Evolutionary conservation across 1,284 basidiomycete genomes (phyloP), one percentile per base, ranked within the genome.

Genomic region (Boletus sp.): DNA sequence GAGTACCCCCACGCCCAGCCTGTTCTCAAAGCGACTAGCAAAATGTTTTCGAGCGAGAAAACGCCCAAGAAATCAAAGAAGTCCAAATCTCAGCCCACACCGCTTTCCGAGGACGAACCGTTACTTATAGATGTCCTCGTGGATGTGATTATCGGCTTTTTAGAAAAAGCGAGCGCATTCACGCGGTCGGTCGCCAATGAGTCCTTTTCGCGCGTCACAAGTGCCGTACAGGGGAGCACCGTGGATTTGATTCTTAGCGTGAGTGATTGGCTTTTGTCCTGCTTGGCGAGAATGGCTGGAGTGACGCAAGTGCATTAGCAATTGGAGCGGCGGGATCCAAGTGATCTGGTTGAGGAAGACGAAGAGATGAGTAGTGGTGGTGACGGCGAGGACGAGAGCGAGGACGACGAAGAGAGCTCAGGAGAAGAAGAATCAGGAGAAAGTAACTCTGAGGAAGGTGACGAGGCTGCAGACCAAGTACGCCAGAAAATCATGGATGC

Each of bases 91-190:
- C 40, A 50, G n/a, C 25, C 64, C 13, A 60, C 56, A 17, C 22
- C 43, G 7, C 38, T 35, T 13, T 33, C 45, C 1, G 47, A 47
- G 17, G 67, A 68, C 12, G 65, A 67, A 3, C 65, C 69, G 0
- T 74, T 79, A 35, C 84, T 91, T 1, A 81, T 94, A 44, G 93
- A 96, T 58, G 69, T 93, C 27, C 75, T 98, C 32, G 84, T 94
- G 41, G 94, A 98, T 62, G 79, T 80, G 20, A 80, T 98, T 49
- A 88, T 98, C 48, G 91, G 90, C 8, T 85, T 92, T 61, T 72
- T 99, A 42, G 94, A 98, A 65, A 80, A 86, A 52, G 84, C 88
- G 2, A 91, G 86, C 9, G 81, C 83, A 30, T 95, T 92, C 68
- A 77, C 91, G 66, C 84, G 92, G 19, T 79, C 82, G 0, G 73